Evolutionary conservation across 805 yeast genomes (phyloP), one percentile per base, ranked within the genome.

Genomic region (Candida takata): DNA sequence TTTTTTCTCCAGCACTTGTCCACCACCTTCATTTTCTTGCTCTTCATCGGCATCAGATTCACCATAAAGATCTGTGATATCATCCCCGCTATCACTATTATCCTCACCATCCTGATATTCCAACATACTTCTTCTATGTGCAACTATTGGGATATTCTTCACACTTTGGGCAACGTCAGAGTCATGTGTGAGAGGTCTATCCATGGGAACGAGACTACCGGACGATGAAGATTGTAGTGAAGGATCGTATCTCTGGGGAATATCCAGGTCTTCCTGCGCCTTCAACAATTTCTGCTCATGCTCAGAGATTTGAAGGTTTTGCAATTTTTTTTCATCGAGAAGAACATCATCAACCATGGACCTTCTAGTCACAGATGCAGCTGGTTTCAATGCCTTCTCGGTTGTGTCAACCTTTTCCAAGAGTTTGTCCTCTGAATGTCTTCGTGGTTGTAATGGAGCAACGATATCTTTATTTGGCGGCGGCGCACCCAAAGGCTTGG

Each of bases 131-230:
- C 45, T 55, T 38, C 51, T 48, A 35, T 60, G 65, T 0, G 58
- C 54, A 14, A 55, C 51, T 27, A 61, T 57, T 24, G 59, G 57
- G 25, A 63, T 54, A 11, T 58, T 51, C 29, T 36, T 36, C 14
- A 47, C 12, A 2, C 52, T 47, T 15, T 43, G 33, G 3, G 38
- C 16, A 13, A 35, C n/a, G 4, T 35, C 34, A n/a, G 33, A 31
- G 11, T 10, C 16, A 12, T 14, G 27, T 23, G 21, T 24, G 18
- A 6, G 15, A 11, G 13, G 19, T 12, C 27, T 31, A 8, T 31
- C 33, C 9, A 31, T 14, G 8, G 10, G 25, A 5, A 10, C 17
- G 14, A 9, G 17, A 20, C 32, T 21, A 29, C 18, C 9, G n/a
- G 32, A 19, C 18, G 25, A 29, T 19, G 24, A 20, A 19, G 32